These are phyloP conservation scores for Kickxella alabastrina DNA, from an alignment of 192 early-diverging fungal species.

Conservation along the genomic window DNA sequence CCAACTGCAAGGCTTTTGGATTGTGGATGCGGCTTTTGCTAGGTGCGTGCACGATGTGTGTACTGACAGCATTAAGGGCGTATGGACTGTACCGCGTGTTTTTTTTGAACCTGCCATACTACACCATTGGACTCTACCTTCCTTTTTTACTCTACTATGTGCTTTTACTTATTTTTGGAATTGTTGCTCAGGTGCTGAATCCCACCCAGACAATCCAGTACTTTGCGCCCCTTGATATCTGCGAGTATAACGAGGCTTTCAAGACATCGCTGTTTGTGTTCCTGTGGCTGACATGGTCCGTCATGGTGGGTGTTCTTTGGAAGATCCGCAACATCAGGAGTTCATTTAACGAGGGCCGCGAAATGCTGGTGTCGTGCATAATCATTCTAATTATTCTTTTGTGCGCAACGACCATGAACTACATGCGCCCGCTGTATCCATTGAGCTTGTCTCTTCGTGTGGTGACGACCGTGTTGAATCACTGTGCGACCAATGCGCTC, in stretches of 20 bases:
- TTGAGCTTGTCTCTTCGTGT: conserved; percentile 15
- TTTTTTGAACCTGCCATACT: conserved; percentile 24
- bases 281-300: conserved; percentile 35
- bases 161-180: conserved; percentile 17
- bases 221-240: conserved; percentile 16
- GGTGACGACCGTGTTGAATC: conserved; percentile 27
- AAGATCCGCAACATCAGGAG: conserved; percentile 45
- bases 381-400: conserved; percentile 22
- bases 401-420: conserved; percentile 34
- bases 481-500: conserved; percentile 20
- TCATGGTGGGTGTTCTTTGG: conserved; percentile 27
- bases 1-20: conserved; percentile 36
- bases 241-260: conserved; percentile 21
- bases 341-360: conserved; percentile 49
- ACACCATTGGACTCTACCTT: conserved; percentile 22
- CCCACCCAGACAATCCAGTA: conserved; percentile 11
- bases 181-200: conserved; percentile 21
- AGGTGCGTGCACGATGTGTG: conserved; percentile 24
- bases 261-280: conserved; percentile 33
- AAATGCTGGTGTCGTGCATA: conserved; percentile 17
- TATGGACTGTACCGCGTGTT: conserved; percentile 35
- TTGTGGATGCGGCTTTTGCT: conserved; percentile 42
- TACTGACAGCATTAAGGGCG: conserved; percentile 24
- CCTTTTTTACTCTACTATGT: conserved; percentile 15
- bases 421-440: conserved; percentile 24